phyloP scores from a whole-genome alignment of 257 asterid genomes.

The Henckelia pumila region DNA sequence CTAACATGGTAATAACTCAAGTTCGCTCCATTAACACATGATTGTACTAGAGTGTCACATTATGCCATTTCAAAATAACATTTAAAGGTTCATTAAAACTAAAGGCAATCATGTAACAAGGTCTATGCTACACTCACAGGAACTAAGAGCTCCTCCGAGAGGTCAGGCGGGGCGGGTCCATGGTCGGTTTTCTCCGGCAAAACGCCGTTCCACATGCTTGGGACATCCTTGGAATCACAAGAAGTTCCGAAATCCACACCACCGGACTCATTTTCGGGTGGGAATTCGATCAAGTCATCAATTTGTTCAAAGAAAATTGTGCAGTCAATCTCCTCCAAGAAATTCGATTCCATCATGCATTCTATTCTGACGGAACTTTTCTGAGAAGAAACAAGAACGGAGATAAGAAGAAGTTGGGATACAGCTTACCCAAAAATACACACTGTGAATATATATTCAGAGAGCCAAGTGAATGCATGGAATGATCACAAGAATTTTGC shows the following conservation, averaged over 20 bases:
- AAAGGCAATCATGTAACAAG: not conserved
- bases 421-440: not conserved
- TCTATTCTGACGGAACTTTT: conserved; percentile 18
- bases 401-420: not conserved
- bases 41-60: not conserved
- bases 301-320: conserved; percentile 82
- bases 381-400: conserved; percentile 16
- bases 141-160: conserved; percentile 75
- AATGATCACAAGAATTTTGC: conserved; percentile 1
- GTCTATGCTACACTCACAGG: conserved; percentile 58
- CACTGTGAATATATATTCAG: not conserved
- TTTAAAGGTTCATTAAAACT: not conserved
- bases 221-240: conserved; percentile 52
- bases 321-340: conserved; percentile 68
- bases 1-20: too few relatives aligned
- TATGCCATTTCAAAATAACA: not conserved
- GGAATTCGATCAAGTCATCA: conserved; percentile 86
- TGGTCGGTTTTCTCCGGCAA: conserved; percentile 45
- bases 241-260: conserved; percentile 41
- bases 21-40: not conserved
- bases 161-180: conserved; percentile 44
- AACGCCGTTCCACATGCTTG: conserved; percentile 64
- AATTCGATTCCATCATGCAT: conserved; percentile 56
- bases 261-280: conserved; percentile 57
- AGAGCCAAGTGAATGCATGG: conserved; percentile 8